A percentile compares a stretch with the other conserved stretches of the same genome.
Evolutionary conservation across 2,329 filamentous ascomycete genomes (phyloP).

Genomic region (Blastomyces silverae): DNA sequence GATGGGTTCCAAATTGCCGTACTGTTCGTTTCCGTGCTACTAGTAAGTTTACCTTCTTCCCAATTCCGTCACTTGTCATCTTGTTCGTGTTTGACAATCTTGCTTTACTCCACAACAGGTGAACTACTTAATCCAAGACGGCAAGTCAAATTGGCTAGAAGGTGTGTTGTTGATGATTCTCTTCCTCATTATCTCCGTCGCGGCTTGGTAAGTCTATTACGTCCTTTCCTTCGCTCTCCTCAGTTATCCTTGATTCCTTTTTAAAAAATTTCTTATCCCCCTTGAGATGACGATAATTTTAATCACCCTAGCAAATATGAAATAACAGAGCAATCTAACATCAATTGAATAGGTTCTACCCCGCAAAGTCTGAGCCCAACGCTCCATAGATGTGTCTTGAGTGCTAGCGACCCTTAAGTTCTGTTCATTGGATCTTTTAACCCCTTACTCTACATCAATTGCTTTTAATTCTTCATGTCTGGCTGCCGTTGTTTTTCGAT

Average conservation of each 20-base stretch:
- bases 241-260: not conserved
- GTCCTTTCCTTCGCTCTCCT: not conserved
- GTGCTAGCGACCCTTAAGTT: not conserved
- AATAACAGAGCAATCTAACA: constrained; percentile 1
- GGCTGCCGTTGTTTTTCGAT: not conserved
- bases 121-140: constrained; percentile 58
- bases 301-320: not conserved
- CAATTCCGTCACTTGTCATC: not conserved
- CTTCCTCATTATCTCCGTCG: constrained; percentile 57
- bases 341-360: constrained; percentile 15
- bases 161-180: constrained; percentile 54
- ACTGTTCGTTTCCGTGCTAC: constrained; percentile 50
- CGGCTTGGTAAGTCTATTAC: constrained; percentile 45
- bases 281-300: not conserved
- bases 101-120: constrained; percentile 43
- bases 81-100: constrained; percentile 1
- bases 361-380: constrained; percentile 11
- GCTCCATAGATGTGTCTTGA: not conserved
- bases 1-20: constrained; percentile 77
- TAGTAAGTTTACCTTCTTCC: constrained; percentile 28
- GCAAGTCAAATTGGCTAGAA: constrained; percentile 55
- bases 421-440: not conserved
- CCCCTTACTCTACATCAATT: not conserved
- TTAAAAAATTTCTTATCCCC: not conserved
- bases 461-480: not conserved